Base-by-base conservation (phyloP, 345 rosid genomes). In the Erodium maritimum region DNA sequence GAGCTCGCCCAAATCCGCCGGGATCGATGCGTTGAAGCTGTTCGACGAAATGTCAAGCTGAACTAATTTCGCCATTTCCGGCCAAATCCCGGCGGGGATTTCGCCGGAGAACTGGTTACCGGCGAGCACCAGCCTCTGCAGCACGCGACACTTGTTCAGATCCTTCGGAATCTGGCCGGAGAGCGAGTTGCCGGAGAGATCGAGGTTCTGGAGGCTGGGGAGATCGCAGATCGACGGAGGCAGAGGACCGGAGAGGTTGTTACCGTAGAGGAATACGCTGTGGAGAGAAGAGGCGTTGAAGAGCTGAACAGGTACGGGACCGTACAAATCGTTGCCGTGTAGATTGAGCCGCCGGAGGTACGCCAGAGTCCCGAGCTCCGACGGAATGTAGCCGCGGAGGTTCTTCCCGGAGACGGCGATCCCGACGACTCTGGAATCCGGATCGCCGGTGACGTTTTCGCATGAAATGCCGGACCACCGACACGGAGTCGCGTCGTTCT, bases 231-330 rank as follows among this genome's bases (percentile, higher is more conserved):
- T 79, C 64, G 95, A 80, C 1, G 88, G 72, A 58, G 97, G 96
- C 0, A 93, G 75, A 5, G 77, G 3, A 20, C 95, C 96, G 12
- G 99, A 79, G 62, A 93, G 81, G 62, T 90, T 93, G 75, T 93
- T 93, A 0, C 81, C 76, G 71, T 90, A 82, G 12, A 93, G 80
- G 63, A 85, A 90, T 25, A 90, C 45, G 61, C 90, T 83, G 60
- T 82, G 99, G 24, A 93, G 97, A 10, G 99, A 77, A 18, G 97
- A 80, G 60, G 99, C 99, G 48, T 90, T 85, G 63, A 93, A 85
- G 34, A 94, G 84, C 61, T 82, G 82, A 42, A 54, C 74, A 0
- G 99, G 99, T 14, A 94, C 70, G 0, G 97, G 77, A 23, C 99
- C 99, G 25, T 61, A 75, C 50, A 94, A 67, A 52, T 80, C 66